Evolutionary conservation across 106 monocot genomes (phyloP).

Genomic region (Allium cepa): DNA sequence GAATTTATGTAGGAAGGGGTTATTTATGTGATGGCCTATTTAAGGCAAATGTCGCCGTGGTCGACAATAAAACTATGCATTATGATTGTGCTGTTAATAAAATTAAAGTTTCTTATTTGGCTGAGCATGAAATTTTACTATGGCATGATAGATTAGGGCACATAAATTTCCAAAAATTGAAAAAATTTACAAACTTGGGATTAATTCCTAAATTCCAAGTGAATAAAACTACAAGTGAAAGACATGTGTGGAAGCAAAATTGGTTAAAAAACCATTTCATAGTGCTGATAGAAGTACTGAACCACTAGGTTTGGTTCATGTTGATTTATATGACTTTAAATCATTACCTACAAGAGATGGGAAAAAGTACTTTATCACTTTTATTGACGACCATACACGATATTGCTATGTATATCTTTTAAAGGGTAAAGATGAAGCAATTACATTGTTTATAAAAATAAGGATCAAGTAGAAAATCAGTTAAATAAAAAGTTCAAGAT

Average conservation of each 20-base stretch:
- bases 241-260: not conserved
- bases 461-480: too few relatives aligned
- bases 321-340: slow-evolving; percentile 2
- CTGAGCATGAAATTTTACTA: not conserved
- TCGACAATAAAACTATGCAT: not conserved
- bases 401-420: not conserved
- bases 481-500: too few relatives aligned
- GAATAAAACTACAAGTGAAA: not conserved
- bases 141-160: not conserved
- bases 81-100: not conserved
- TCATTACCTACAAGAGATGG: not conserved
- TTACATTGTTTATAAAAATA: not conserved
- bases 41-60: not conserved
- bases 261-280: not conserved
- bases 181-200: not conserved
- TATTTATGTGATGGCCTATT: not conserved
- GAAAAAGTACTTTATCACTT: not conserved
- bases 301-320: not conserved
- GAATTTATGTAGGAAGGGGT: slow-evolving; percentile 1
- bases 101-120: not conserved
- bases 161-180: not conserved
- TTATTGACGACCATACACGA: too few relatives aligned
- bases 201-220: slow-evolving; percentile 3
- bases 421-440: not conserved
- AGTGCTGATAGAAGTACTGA: not conserved